These are phyloP conservation scores for Chamaecyparis obtusa DNA, from an alignment of 75 land plant species.

Conservation along the genomic window DNA sequence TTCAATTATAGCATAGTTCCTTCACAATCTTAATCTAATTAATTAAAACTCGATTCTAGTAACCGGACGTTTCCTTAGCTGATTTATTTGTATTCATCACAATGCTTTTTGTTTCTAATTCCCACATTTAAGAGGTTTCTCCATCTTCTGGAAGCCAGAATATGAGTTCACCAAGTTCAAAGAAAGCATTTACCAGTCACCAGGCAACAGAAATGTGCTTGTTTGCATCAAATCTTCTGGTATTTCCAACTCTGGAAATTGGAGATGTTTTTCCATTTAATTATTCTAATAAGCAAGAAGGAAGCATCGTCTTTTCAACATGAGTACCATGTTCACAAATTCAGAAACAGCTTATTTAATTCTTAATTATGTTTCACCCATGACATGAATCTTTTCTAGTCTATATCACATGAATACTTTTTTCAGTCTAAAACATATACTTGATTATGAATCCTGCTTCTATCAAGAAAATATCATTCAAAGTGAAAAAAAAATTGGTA, in stretches of 20 bases:
- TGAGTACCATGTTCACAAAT: background rate
- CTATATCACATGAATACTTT: background rate
- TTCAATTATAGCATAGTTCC: background rate
- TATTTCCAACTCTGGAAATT: background rate
- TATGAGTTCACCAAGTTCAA: background rate
- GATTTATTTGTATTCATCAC: background rate
- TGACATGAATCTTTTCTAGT: background rate
- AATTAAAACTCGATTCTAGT: background rate
- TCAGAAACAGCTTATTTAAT: background rate
- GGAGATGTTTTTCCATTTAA: background rate
- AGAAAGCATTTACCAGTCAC: background rate
- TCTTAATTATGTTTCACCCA: background rate
- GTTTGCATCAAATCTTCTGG: background rate
- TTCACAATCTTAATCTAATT: background rate
- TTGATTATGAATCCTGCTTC: background rate
- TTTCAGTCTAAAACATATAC: background rate
- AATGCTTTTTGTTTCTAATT: background rate
- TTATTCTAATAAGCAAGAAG: background rate
- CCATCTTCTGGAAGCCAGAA: background rate
- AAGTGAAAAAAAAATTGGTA: background rate
- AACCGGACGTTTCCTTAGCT: background rate
- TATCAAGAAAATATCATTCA: background rate
- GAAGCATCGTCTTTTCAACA: background rate
- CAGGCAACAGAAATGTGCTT: background rate
- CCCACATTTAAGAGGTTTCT: background rate